phyloP scores from a whole-genome alignment of 139 green algal species.

The Nannochloris sp. region DNA sequence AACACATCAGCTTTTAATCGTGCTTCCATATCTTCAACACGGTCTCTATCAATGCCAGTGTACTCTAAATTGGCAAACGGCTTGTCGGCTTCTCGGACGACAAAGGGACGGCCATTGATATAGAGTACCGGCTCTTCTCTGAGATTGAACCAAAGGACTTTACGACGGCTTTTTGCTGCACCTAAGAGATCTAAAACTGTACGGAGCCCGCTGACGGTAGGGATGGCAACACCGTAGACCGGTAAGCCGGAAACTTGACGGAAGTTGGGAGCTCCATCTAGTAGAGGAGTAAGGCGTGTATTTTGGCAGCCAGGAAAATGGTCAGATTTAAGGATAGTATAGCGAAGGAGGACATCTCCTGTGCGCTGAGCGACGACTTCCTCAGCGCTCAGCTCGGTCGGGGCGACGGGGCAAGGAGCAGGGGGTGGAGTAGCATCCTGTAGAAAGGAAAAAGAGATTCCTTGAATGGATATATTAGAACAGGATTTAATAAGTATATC shows the following conservation, averaged over 20 bases:
- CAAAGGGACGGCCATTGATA: constrained; percentile 87
- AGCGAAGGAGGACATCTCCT: constrained; percentile 75
- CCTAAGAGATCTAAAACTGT: constrained; percentile 69
- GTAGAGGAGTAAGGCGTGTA: constrained; percentile 72
- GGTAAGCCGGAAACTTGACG: constrained; percentile 73
- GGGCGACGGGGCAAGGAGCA: neutral
- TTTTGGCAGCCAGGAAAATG: constrained; percentile 92
- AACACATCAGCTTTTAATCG: constrained; percentile 78
- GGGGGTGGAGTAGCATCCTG: neutral
- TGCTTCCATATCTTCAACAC: constrained; percentile 90
- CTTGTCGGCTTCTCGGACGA: constrained; percentile 83
- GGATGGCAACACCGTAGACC: constrained; percentile 91
- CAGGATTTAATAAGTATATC: too few species aligned
- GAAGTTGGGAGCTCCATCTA: constrained; percentile 93
- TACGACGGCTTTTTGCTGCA: constrained; percentile 39
- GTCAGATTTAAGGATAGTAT: constrained; percentile 85
- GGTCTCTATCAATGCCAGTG: constrained; percentile 71
- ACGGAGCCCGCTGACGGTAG: constrained; percentile 74
- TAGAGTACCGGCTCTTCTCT: constrained; percentile 93
- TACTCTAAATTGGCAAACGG: constrained; percentile 96
- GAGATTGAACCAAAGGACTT: constrained; percentile 91
- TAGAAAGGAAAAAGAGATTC: neutral
- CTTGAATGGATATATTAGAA: too few species aligned
- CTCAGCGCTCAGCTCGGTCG: constrained; percentile 29
- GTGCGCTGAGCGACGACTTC: constrained; percentile 47